Evolutionary conservation across 768 basidiomycete genomes (phyloP).

Genomic region (Daedaleopsis nitida): DNA sequence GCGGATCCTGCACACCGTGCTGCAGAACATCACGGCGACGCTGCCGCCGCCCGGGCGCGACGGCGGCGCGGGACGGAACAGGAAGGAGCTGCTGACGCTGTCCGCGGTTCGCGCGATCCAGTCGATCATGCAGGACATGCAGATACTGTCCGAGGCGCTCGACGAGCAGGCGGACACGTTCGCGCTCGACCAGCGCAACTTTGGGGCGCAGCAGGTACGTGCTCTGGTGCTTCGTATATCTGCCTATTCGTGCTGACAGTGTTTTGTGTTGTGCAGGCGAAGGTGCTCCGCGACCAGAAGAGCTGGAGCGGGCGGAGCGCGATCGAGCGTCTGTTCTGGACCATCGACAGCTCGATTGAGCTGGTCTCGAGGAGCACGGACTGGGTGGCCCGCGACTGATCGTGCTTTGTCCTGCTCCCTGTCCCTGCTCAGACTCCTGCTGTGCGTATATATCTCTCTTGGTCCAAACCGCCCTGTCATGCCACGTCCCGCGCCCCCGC

Average conservation of each 20-base stretch:
- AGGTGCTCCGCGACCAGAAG: slow-evolving; percentile 94
- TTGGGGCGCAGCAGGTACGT: slow-evolving; percentile 93
- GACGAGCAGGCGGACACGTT: slow-evolving; percentile 92
- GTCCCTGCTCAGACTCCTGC: too few species aligned
- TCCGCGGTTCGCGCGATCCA: slow-evolving; percentile 79
- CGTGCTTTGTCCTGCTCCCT: not conserved
- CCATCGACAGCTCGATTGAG: slow-evolving; percentile 87
- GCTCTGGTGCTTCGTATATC: not conserved
- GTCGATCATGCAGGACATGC: slow-evolving; percentile 85
- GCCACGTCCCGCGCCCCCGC: not conserved
- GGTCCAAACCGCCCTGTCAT: too few species aligned
- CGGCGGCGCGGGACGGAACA: slow-evolving; percentile 58
- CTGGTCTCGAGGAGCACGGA: slow-evolving; percentile 83
- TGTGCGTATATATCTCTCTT: slow-evolving; percentile 1
- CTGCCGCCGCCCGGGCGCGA: slow-evolving; percentile 57
- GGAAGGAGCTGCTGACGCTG: slow-evolving; percentile 76
- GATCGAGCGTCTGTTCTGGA: slow-evolving; percentile 92
- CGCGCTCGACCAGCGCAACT: slow-evolving; percentile 91
- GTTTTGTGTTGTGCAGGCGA: slow-evolving; percentile 59
- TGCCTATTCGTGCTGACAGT: not conserved
- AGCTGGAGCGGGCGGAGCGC: slow-evolving; percentile 92
- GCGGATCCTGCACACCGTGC: slow-evolving; percentile 87
- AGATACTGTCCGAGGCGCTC: slow-evolving; percentile 81
- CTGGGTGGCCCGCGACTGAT: slow-evolving; percentile 57
- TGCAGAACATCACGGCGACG: slow-evolving; percentile 79